phyloP scores from a whole-genome alignment of 73 alveolate species.

The Paramecium biaurelia region DNA sequence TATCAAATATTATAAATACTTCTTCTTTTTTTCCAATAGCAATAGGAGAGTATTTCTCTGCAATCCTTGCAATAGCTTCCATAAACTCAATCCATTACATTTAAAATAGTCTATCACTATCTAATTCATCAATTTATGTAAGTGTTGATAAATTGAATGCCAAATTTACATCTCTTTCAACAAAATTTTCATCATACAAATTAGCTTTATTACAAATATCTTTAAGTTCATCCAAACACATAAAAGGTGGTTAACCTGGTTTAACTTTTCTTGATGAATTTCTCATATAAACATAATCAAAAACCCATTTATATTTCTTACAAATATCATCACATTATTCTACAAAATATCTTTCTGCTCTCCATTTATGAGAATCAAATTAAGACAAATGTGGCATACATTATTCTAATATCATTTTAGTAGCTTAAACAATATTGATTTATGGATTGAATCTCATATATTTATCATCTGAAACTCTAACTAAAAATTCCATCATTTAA shows the following conservation, averaged over 20 bases:
- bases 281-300: slow-evolving; percentile 34
- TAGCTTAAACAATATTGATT: slow-evolving; percentile 24
- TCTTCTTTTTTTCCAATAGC: slow-evolving; percentile 11
- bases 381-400: neutral
- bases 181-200: slow-evolving; percentile 62
- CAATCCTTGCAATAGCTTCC: slow-evolving; percentile 44
- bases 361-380: slow-evolving; percentile 48
- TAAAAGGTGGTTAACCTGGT: slow-evolving; percentile 77
- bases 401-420: neutral
- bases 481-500: slow-evolving; percentile 60
- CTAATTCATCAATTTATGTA: slow-evolving; percentile 75
- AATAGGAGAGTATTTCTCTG: slow-evolving; percentile 35
- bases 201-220: slow-evolving; percentile 54
- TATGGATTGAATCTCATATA: neutral
- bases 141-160: slow-evolving; percentile 71
- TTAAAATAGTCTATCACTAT: slow-evolving; percentile 69
- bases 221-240: slow-evolving; percentile 71
- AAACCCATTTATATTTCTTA: slow-evolving; percentile 19
- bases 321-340: slow-evolving; percentile 46
- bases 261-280: slow-evolving; percentile 68
- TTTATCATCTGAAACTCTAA: slow-evolving; percentile 57
- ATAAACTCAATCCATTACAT: slow-evolving; percentile 58
- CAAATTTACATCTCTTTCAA: slow-evolving; percentile 70
- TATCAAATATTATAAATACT: neutral
- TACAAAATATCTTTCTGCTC: neutral